A percentile compares a stretch with the other conserved stretches of the same genome.
Conservation (phyloP, 2,329 filamentous ascomycete genomes). For the Pseudocercospora musae region DNA sequence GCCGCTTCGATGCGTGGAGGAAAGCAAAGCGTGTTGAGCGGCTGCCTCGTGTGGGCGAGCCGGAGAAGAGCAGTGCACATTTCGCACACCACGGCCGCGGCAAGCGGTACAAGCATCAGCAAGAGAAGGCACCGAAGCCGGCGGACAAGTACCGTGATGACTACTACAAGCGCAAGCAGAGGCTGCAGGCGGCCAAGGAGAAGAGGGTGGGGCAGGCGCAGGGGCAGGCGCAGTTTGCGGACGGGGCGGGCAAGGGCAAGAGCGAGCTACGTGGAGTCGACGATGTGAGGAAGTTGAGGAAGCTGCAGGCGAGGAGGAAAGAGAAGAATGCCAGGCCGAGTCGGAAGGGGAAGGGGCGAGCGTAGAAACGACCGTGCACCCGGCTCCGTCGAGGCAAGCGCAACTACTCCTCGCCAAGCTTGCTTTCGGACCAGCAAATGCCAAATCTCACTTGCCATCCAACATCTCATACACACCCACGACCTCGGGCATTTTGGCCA, state of each 20-base stretch:
- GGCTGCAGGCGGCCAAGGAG: slow-evolving; percentile 81
- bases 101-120: slow-evolving; percentile 77
- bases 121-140: slow-evolving; percentile 83
- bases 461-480: slow-evolving; percentile 10
- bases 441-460: not conserved
- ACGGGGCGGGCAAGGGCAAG: slow-evolving; percentile 65
- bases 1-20: slow-evolving; percentile 90
- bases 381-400: no score
- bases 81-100: slow-evolving; percentile 41
- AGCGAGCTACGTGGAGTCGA: slow-evolving; percentile 77
- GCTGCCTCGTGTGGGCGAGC: slow-evolving; percentile 78
- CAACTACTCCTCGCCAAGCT: no score
- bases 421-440: no score
- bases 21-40: slow-evolving; percentile 77
- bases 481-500: slow-evolving; percentile 11
- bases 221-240: no score
- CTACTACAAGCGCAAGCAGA: slow-evolving; percentile 86
- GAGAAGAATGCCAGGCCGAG: slow-evolving; percentile 84
- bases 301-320: slow-evolving; percentile 69
- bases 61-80: slow-evolving; percentile 52
- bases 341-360: slow-evolving; percentile 16
- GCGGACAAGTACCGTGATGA: slow-evolving; percentile 91
- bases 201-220: slow-evolving; percentile 73
- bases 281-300: slow-evolving; percentile 80
- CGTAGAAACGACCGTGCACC: no score